phyloP scores from a whole-genome alignment of 2,329 filamentous ascomycete species.

The Aspergillus tanneri region DNA sequence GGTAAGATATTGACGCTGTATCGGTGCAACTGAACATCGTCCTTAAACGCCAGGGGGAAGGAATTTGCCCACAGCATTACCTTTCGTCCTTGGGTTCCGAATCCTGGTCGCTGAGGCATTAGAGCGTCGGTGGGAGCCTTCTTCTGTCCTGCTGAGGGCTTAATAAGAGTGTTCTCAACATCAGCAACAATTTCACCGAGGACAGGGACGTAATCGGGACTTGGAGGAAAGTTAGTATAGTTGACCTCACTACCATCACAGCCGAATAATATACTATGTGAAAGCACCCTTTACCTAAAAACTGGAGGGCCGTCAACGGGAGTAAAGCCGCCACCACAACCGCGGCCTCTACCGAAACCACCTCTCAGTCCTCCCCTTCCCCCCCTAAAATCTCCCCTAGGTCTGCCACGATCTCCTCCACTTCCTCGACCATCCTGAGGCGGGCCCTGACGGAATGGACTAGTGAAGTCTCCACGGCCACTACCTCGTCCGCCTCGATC shows the following conservation, averaged over 20 bases:
- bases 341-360: constrained; percentile 20
- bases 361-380: too few relatives aligned
- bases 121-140: constrained; percentile 28
- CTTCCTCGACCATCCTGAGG: constrained; percentile 25
- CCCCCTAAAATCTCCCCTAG: too few relatives aligned
- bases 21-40: constrained; percentile 42
- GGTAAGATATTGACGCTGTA: too few relatives aligned
- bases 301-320: constrained; percentile 9
- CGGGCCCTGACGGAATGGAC: too few relatives aligned
- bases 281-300: constrained; percentile 12
- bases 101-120: constrained; percentile 37
- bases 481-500: constrained; percentile 20
- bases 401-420: constrained; percentile 24
- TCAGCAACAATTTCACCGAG: too few relatives aligned
- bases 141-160: too few relatives aligned
- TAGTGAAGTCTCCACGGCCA: too few relatives aligned
- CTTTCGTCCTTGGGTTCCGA: constrained; percentile 33
- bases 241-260: too few relatives aligned
- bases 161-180: constrained; percentile 27
- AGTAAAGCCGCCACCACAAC: constrained; percentile 1
- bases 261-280: constrained; percentile 25
- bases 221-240: too few relatives aligned
- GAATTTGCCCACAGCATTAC: constrained; percentile 43
- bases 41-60: constrained; percentile 37
- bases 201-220: too few relatives aligned